Evolutionary conservation across 2,329 filamentous ascomycete species (phyloP).

Genomic region (Sporothrix pallida): DNA sequence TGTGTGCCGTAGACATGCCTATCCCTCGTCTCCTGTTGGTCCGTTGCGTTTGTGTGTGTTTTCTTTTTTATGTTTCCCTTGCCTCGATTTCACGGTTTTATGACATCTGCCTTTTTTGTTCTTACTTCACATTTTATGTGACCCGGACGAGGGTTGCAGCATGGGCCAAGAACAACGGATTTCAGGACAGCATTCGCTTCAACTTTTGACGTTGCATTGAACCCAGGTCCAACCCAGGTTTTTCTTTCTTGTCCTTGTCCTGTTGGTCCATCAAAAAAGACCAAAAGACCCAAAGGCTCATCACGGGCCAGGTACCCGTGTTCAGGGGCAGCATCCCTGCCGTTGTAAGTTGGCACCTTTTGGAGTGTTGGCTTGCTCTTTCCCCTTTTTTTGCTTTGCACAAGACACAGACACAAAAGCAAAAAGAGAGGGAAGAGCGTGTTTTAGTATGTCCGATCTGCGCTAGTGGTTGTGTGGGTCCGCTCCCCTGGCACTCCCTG

Average conservation of each 20-base stretch:
- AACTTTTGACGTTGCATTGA: not conserved
- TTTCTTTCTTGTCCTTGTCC: not conserved
- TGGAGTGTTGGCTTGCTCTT: constrained; percentile 3
- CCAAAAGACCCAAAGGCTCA: too few relatives aligned
- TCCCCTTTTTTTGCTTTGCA: constrained; percentile 12
- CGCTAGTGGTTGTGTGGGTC: constrained; percentile 20
- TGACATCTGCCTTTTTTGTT: not conserved
- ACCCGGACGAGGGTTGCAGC: constrained; percentile 18
- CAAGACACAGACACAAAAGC: not conserved
- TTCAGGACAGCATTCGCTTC: not conserved
- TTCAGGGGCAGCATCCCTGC: constrained; percentile 27
- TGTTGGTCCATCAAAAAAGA: not conserved
- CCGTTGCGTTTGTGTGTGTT: not conserved
- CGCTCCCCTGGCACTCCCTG: not conserved
- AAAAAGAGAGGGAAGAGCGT: not conserved
- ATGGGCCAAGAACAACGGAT: not conserved
- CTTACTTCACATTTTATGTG: not conserved
- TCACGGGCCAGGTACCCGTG: constrained; percentile 17
- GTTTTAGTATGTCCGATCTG: constrained; percentile 32
- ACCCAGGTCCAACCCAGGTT: not conserved
- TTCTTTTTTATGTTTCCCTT: not conserved
- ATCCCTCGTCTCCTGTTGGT: constrained; percentile 15
- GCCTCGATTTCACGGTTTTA: not conserved
- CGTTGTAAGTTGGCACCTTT: not conserved
- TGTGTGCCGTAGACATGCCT: not conserved